Evolutionary conservation across 2,329 filamentous ascomycete genomes (phyloP).

Genomic region (Trichoderma sp.): DNA sequence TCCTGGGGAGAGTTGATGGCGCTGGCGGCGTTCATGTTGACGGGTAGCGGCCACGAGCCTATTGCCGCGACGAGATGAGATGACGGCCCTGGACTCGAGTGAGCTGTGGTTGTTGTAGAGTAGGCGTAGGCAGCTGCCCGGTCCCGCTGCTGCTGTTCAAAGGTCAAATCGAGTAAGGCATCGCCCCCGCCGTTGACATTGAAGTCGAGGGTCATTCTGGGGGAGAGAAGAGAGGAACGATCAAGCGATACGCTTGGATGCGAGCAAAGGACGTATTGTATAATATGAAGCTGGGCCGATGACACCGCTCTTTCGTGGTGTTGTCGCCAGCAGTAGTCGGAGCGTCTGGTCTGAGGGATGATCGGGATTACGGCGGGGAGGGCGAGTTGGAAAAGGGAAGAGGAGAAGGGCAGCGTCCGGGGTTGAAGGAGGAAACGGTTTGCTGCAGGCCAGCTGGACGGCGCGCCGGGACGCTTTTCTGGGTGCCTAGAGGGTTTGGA

Average conservation of each 20-base stretch:
- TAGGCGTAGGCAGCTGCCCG: constrained; percentile 49
- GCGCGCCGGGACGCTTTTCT: constrained; percentile 1
- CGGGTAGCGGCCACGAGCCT: constrained; percentile 55
- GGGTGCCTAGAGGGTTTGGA: constrained; percentile 9
- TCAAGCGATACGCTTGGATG: constrained; percentile 37
- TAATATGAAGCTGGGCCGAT: constrained; percentile 42
- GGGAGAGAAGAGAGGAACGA: constrained; percentile 39
- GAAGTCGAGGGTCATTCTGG: constrained; percentile 63
- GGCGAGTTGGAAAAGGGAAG: constrained; percentile 33
- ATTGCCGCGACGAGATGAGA: constrained; percentile 44
- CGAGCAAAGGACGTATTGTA: constrained; percentile 44
- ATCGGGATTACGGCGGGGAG: constrained; percentile 29
- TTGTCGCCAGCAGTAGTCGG: constrained; percentile 32
- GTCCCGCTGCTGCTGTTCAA: constrained; percentile 62
- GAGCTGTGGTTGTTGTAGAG: constrained; percentile 32
- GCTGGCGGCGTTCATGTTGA: constrained; percentile 54
- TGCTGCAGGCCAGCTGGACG: constrained; percentile 29
- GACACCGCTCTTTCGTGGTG: constrained; percentile 52
- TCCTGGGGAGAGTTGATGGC: constrained; percentile 44
- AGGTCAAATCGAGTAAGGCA: constrained; percentile 64
- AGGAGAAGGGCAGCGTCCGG: constrained; percentile 24
- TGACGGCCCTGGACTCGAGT: constrained; percentile 41
- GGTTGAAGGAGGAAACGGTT: constrained; percentile 28
- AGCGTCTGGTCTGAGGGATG: constrained; percentile 24
- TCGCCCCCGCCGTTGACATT: constrained; percentile 59